Conservation (phyloP, 495 filamentous ascomycete genomes). For the Talaromyces trachyspermus region DNA sequence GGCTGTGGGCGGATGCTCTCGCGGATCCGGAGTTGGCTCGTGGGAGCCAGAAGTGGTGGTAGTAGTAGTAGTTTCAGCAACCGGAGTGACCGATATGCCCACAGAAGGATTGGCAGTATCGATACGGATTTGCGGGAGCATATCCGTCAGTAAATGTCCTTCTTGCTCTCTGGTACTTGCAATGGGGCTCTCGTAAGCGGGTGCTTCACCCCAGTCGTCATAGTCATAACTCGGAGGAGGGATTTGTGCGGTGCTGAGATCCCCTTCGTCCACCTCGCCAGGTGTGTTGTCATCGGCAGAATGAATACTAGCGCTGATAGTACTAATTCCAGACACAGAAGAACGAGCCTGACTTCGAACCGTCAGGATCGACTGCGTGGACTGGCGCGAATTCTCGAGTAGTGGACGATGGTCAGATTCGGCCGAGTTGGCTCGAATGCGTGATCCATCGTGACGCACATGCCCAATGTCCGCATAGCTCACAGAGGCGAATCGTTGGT, state of each 20-base stretch:
- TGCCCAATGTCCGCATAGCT: slow-evolving; percentile 81
- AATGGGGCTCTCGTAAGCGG: slow-evolving; percentile 33
- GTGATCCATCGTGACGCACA: slow-evolving; percentile 80
- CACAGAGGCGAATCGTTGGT: slow-evolving; percentile 73
- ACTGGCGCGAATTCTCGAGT: slow-evolving; percentile 51
- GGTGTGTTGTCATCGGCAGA: slow-evolving; percentile 25
- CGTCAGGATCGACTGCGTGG: slow-evolving; percentile 20
- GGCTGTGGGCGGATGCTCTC: not conserved
- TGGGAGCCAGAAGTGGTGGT: not conserved
- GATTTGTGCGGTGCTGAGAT: slow-evolving; percentile 27
- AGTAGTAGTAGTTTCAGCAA: slow-evolving; percentile 7
- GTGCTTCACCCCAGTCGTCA: slow-evolving; percentile 44
- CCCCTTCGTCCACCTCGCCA: slow-evolving; percentile 22
- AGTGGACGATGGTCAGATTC: slow-evolving; percentile 72
- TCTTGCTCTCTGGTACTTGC: slow-evolving; percentile 11
- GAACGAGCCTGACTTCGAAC: slow-evolving; percentile 28
- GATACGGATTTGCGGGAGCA: slow-evolving; percentile 34
- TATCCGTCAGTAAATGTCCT: slow-evolving; percentile 17
- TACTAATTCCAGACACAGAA: slow-evolving; percentile 25
- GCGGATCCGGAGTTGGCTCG: not conserved
- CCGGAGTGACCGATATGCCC: slow-evolving; percentile 25
- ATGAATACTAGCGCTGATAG: slow-evolving; percentile 1
- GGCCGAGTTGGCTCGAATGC: slow-evolving; percentile 70
- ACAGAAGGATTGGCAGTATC: slow-evolving; percentile 29
- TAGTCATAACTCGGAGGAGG: slow-evolving; percentile 41